These are phyloP conservation scores for Trichoderma sp. DNA, from an alignment of 2,329 filamentous ascomycete species.

Conservation along the genomic window DNA sequence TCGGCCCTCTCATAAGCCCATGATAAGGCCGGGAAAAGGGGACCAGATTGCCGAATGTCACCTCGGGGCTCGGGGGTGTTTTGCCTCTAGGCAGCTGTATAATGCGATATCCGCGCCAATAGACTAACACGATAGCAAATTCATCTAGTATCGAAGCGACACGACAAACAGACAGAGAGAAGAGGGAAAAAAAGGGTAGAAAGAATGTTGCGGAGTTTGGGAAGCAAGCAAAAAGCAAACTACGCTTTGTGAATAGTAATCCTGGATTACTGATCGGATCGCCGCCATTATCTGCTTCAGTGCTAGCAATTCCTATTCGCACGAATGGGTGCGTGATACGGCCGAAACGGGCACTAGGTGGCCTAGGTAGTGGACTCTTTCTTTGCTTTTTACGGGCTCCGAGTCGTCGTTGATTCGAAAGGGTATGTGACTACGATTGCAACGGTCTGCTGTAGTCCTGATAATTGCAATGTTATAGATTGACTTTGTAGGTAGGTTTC, in stretches of 20 bases:
- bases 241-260: slow-evolving; percentile 18
- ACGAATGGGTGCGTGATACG: not conserved
- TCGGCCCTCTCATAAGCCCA: not conserved
- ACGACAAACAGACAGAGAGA: not conserved
- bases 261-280: slow-evolving; percentile 21
- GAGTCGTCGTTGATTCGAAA: not conserved
- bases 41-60: not conserved
- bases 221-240: not conserved
- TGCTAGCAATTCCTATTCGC: not conserved
- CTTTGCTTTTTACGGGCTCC: not conserved
- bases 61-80: not conserved
- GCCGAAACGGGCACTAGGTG: not conserved
- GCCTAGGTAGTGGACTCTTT: not conserved
- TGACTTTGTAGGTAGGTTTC: too few species aligned
- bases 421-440: too few species aligned
- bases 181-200: not conserved
- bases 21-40: not conserved
- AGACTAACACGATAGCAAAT: not conserved
- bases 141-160: not conserved
- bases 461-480: too few species aligned
- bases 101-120: not conserved
- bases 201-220: slow-evolving; percentile 1
- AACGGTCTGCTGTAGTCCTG: too few species aligned
- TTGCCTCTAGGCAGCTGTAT: not conserved
- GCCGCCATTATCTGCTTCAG: not conserved